Percentiles rank a stretch among this genome's conserved stretches.
These are phyloP conservation scores for Ganoderma sp. DNA, from an alignment of 1,284 basidiomycete genomes.

Conservation along the genomic window DNA sequence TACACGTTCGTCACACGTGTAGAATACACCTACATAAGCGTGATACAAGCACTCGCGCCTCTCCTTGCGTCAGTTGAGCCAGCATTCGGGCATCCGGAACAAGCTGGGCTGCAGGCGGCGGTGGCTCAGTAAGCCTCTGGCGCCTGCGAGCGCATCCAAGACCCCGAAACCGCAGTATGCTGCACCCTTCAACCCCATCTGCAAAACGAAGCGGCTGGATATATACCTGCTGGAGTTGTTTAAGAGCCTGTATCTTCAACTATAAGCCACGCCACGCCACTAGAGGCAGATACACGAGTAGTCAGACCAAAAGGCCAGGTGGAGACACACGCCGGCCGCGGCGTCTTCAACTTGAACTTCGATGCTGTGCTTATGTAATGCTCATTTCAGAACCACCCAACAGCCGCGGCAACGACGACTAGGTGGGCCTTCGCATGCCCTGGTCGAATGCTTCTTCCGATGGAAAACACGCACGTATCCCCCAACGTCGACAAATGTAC, in stretches of 20 bases:
- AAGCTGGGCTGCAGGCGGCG: slow-evolving; percentile 3
- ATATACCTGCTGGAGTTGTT: background rate
- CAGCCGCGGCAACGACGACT: background rate
- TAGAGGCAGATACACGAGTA: background rate
- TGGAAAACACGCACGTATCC: background rate
- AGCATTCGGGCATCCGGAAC: background rate
- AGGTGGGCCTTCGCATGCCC: background rate
- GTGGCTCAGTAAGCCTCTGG: slow-evolving; percentile 16
- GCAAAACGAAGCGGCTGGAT: background rate
- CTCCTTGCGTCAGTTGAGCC: slow-evolving; percentile 4
- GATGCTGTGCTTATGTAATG: background rate
- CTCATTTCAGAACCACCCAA: background rate
- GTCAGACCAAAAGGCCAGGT: background rate
- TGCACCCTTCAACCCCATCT: background rate
- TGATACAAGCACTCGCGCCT: slow-evolving; percentile 5
- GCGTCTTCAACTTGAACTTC: background rate
- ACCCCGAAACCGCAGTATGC: slow-evolving; percentile 2
- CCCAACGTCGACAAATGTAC: background rate
- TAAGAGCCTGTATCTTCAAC: background rate
- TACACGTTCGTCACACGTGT: slow-evolving; percentile 4
- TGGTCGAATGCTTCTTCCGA: background rate
- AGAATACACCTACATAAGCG: background rate
- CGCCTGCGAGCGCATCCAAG: background rate
- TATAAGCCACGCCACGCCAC: background rate
- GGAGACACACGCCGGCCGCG: background rate